Base-by-base conservation (phyloP, 192 early-diverging fungal genomes). In the Fimicolochytrium jonesii region DNA sequence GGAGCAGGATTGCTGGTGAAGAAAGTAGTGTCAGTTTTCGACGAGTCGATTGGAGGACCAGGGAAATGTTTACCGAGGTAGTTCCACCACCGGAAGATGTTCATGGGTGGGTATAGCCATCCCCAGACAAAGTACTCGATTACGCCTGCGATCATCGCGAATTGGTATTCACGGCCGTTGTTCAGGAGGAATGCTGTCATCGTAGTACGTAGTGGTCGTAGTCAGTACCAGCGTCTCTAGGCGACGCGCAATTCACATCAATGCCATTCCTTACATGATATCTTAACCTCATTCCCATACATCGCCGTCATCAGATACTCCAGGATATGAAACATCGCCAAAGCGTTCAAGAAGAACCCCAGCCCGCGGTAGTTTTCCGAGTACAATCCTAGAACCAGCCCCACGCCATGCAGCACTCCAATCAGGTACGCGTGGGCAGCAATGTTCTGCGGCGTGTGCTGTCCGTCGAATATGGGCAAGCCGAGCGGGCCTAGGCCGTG, bases 221-320 rank as follows among this genome's bases (percentile, higher is more conserved):
- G n/a, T n/a, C n/a, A 13, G 51, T 3, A 25, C 13, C 15, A 20
- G 10, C 56, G 13, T 18, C 39, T 48, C 17, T 30, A 10, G 15
- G 46, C 20, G 33, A 52, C 15, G 34, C 23, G 25, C 1, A n/a
- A n/a, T n/a, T n/a, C n/a, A n/a, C n/a, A n/a, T n/a, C n/a, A n/a
- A n/a, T n/a, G n/a, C n/a, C n/a, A n/a, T n/a, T n/a, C 66, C 80
- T 76, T 82, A 90, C 90, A 85, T 29, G 87, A 84, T 49, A 92
- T 73, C 13, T 71, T 78, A 26, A 92, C 79, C 29, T 80, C 72
- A 6, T 80, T 69, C 50, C 91, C 86, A 61, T 88, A 91, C 59
- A 94, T 73, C 4, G 92, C 93, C 17, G 92, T 93, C 6, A 83
- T 75, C 18, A 93, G 50, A 61, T 97, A 97, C 70, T 97, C 95